A percentile compares a stretch with the other conserved stretches of the same genome.
Evolutionary conservation across 1,284 basidiomycete genomes (phyloP).

Genomic region (Cryptococcus sp.): DNA sequence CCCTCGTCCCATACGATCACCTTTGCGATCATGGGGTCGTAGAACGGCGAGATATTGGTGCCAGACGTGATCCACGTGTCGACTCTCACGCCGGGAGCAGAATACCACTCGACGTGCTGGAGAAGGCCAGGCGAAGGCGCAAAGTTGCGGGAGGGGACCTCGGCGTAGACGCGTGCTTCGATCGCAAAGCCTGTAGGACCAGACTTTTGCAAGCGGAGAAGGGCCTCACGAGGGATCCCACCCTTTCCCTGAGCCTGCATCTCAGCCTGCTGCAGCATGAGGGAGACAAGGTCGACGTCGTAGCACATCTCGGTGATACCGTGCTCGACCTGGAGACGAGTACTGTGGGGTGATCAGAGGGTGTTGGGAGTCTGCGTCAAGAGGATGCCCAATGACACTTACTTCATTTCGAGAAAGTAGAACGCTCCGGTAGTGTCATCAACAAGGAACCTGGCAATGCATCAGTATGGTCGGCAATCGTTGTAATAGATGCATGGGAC

Average conservation of each 20-base stretch:
- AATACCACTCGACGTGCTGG: constrained; percentile 56
- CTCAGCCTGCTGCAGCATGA: constrained; percentile 55
- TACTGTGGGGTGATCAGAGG: constrained; percentile 1
- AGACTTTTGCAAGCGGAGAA: constrained; percentile 25
- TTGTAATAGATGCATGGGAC: background rate
- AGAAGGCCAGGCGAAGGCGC: constrained; percentile 62
- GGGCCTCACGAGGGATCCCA: constrained; percentile 45
- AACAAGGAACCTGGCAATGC: constrained; percentile 23
- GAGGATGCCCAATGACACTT: constrained; percentile 18
- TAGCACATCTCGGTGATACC: constrained; percentile 62
- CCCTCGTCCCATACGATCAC: constrained; percentile 35
- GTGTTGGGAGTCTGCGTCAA: too few species aligned
- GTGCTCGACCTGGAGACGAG: constrained; percentile 58
- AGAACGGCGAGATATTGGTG: constrained; percentile 55
- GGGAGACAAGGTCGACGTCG: constrained; percentile 62
- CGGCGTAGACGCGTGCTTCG: constrained; percentile 65
- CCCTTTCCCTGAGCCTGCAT: constrained; percentile 36
- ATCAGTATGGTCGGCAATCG: background rate
- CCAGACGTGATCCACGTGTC: constrained; percentile 50
- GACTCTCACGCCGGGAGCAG: constrained; percentile 34
- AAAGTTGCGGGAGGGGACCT: constrained; percentile 62
- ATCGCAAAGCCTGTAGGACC: constrained; percentile 52
- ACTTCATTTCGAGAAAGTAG: constrained; percentile 74
- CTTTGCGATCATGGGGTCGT: constrained; percentile 57
- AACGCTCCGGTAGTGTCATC: constrained; percentile 50